Conservation (phyloP, 768 basidiomycete genomes). For the Rhodotorula diobovata region DNA sequence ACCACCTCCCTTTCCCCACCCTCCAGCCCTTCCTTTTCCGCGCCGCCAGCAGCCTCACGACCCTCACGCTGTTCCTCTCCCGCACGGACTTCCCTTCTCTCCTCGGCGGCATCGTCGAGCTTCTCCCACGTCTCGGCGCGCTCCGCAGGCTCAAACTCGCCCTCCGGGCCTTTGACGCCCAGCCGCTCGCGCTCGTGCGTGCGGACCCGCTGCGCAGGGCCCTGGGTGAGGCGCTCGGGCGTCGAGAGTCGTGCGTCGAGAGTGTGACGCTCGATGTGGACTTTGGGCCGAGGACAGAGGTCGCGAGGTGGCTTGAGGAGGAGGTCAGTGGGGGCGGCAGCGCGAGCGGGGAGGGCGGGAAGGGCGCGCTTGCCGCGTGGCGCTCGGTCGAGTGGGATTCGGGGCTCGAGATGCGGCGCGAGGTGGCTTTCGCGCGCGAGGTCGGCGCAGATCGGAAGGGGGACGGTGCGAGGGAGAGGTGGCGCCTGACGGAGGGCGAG, state of each 20-base stretch:
- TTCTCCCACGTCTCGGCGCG: background rate
- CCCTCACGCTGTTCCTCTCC: background rate
- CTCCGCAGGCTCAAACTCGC: background rate
- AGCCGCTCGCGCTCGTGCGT: background rate
- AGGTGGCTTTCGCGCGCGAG: background rate
- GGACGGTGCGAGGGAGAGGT: background rate
- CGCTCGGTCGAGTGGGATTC: background rate
- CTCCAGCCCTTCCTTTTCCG: background rate
- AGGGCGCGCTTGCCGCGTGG: background rate
- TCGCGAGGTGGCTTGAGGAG: background rate
- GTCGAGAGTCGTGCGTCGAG: background rate
- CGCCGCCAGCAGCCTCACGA: background rate
- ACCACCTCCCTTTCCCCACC: background rate
- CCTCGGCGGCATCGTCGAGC: background rate
- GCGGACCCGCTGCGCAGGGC: background rate
- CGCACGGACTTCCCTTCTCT: background rate
- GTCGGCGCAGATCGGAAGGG: background rate
- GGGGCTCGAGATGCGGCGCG: background rate
- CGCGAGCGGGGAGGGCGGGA: background rate
- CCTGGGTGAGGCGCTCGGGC: background rate
- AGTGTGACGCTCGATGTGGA: background rate
- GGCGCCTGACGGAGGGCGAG: background rate
- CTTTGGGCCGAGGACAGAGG: background rate
- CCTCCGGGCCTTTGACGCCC: background rate
- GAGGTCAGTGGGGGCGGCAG: no score